These are phyloP conservation scores for Trichoderma sp. DNA, from an alignment of 2,329 filamentous ascomycete species.

Conservation along the genomic window DNA sequence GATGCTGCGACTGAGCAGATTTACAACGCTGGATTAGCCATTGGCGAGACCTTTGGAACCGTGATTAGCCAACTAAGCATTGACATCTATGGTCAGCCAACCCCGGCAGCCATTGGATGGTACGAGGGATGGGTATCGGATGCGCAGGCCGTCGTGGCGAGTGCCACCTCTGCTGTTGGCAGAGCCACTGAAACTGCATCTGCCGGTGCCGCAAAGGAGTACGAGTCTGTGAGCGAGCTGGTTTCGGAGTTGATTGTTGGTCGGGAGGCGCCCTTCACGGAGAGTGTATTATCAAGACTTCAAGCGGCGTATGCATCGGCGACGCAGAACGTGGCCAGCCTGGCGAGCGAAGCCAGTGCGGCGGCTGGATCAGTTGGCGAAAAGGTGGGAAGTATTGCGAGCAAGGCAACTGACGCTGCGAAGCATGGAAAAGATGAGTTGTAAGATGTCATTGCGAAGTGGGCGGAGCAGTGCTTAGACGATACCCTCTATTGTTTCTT, in stretches of 20 bases:
- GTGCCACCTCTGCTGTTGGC: conserved; percentile 47
- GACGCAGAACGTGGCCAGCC: conserved; percentile 50
- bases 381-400: conserved; percentile 38
- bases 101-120: conserved; percentile 57
- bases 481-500: conserved; percentile 12
- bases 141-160: conserved; percentile 59
- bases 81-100: conserved; percentile 67
- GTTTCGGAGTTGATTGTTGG: conserved; percentile 74
- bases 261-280: conserved; percentile 76
- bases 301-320: conserved; percentile 70
- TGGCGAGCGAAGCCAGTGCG: conserved; percentile 35
- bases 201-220: conserved; percentile 60
- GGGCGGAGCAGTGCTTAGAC: conserved; percentile 11
- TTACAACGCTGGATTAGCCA: conserved; percentile 36
- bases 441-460: conserved; percentile 27
- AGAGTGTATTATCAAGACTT: conserved; percentile 72
- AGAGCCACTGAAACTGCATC: conserved; percentile 60
- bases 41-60: conserved; percentile 41
- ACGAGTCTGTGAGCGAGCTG: conserved; percentile 66
- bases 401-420: conserved; percentile 42
- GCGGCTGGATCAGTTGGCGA: conserved; percentile 35
- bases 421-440: conserved; percentile 44
- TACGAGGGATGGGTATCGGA: conserved; percentile 46
- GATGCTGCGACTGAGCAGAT: conserved; percentile 46
- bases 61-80: conserved; percentile 61